Evolutionary conservation across 108 stramenopile species (phyloP).

Genomic region (Nitzschia inconspicua): DNA sequence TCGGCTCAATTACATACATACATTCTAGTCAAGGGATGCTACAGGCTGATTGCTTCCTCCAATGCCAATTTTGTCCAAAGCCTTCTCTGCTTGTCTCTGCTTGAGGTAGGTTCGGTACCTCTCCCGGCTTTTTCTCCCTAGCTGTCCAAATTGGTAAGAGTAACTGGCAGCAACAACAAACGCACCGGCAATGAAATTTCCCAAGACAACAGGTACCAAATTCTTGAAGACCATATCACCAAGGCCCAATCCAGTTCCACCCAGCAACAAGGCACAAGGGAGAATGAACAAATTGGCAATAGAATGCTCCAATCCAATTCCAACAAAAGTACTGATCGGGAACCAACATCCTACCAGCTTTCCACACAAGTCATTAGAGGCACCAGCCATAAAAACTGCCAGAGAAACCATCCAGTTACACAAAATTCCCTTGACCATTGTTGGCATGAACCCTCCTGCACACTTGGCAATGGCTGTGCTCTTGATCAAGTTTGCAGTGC

Average conservation of each 20-base stretch:
- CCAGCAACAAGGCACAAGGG: conserved; percentile 19
- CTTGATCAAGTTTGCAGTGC: conserved; percentile 2
- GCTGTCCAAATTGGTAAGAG: conserved; percentile 20
- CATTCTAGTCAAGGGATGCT: too few species aligned
- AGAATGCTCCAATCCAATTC: conserved; percentile 42
- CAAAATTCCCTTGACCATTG: conserved; percentile 32
- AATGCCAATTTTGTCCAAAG: too few species aligned
- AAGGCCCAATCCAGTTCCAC: conserved; percentile 5
- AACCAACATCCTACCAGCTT: conserved; percentile 28
- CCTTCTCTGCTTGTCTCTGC: too few species aligned
- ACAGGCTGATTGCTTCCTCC: too few species aligned
- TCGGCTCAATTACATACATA: too few species aligned
- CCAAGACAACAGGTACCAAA: conserved; percentile 14
- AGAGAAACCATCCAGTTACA: conserved; percentile 62
- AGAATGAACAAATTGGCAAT: conserved; percentile 70
- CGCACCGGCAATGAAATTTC: conserved; percentile 24
- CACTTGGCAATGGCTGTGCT: conserved; percentile 25
- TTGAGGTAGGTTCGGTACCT: neutral
- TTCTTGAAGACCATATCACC: conserved; percentile 12
- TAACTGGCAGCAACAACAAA: conserved; percentile 15
- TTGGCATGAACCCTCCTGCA: conserved; percentile 19
- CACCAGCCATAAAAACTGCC: conserved; percentile 25
- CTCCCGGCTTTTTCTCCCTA: conserved; percentile 16
- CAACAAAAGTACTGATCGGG: conserved; percentile 35
- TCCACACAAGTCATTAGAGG: neutral